Conservation (phyloP, 306 rosid species). For the Dryas drummondii region DNA sequence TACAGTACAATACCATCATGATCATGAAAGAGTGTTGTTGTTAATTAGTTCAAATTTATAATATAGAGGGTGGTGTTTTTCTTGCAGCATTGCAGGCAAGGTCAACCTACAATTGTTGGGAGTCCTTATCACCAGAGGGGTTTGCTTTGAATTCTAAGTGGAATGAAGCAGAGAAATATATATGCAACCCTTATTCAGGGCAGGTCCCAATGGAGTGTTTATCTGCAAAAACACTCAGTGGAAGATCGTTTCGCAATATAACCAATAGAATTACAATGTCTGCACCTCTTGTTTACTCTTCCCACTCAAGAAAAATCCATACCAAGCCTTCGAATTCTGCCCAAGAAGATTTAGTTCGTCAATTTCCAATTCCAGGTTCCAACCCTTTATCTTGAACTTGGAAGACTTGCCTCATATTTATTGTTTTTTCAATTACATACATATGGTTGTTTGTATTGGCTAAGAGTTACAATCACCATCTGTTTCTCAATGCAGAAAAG, state of each 20-base stretch:
- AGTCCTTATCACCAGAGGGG: slow-evolving; percentile 79
- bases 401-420: background rate
- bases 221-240: slow-evolving; percentile 87
- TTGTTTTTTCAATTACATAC: background rate
- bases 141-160: slow-evolving; percentile 91
- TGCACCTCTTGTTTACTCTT: slow-evolving; percentile 65
- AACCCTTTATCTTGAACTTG: background rate
- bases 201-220: slow-evolving; percentile 92
- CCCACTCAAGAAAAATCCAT: slow-evolving; percentile 41
- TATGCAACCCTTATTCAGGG: slow-evolving; percentile 92
- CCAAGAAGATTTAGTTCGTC: slow-evolving; percentile 43
- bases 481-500: slow-evolving; percentile 44
- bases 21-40: background rate
- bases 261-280: slow-evolving; percentile 64
- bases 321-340: slow-evolving; percentile 42
- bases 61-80: background rate
- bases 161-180: slow-evolving; percentile 95
- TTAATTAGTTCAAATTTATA: background rate
- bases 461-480: background rate
- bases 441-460: background rate
- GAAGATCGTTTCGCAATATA: slow-evolving; percentile 67
- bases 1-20: background rate
- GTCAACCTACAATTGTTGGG: slow-evolving; percentile 63
- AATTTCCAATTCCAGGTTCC: slow-evolving; percentile 64
- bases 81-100: slow-evolving; percentile 83